These are phyloP conservation scores for Coleophoma cylindrospora DNA, from an alignment of 2,329 filamentous ascomycete genomes.

Conservation along the genomic window DNA sequence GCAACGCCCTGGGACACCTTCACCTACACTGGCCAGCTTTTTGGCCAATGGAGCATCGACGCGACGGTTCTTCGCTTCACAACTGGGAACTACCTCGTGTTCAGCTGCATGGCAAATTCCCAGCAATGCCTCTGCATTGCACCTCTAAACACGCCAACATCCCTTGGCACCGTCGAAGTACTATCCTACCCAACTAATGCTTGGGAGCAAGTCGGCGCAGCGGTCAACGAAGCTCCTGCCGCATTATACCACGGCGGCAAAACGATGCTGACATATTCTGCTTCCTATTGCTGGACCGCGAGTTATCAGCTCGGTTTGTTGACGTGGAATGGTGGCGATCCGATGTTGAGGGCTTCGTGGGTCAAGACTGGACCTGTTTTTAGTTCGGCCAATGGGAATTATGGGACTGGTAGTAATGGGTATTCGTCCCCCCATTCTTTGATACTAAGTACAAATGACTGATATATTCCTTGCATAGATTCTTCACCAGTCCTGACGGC, in stretches of 20 bases:
- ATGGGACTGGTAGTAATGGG: constrained; percentile 40
- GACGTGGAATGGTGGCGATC: constrained; percentile 46
- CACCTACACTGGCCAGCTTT: constrained; percentile 42
- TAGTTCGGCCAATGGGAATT: constrained; percentile 48
- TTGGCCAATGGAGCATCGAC: constrained; percentile 47
- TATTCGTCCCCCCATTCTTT: constrained; percentile 9
- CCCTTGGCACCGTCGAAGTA: constrained; percentile 39
- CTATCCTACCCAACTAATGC: constrained; percentile 44
- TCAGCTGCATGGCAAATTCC: constrained; percentile 34
- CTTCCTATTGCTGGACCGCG: constrained; percentile 51
- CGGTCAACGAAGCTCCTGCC: constrained; percentile 50
- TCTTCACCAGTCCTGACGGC: constrained; percentile 51
- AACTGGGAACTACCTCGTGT: constrained; percentile 46
- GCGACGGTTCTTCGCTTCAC: constrained; percentile 44
- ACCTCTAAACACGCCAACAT: constrained; percentile 31
- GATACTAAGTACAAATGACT: too few species aligned
- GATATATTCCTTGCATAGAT: constrained; percentile 30
- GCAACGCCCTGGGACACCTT: constrained; percentile 45
- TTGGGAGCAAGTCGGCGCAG: constrained; percentile 44
- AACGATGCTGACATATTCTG: constrained; percentile 48
- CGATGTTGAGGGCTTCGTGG: constrained; percentile 39
- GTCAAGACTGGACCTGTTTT: constrained; percentile 47
- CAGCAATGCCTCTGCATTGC: constrained; percentile 29
- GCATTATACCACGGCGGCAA: constrained; percentile 48
- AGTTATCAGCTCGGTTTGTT: constrained; percentile 49